Evolutionary conservation across 331 rosid species (phyloP).

Genomic region (Malus hybrid): DNA sequence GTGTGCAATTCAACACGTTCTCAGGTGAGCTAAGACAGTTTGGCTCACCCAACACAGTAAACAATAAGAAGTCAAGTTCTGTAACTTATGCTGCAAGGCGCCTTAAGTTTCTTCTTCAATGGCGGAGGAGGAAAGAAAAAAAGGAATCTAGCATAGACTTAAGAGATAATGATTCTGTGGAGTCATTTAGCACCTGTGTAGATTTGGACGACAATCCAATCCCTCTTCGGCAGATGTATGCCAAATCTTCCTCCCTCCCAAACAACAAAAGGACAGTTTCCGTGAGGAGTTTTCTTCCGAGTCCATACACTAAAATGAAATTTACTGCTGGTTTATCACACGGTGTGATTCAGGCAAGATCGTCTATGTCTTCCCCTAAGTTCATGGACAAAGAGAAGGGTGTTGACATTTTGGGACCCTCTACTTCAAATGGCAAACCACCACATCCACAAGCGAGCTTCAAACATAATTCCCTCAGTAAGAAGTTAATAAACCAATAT

Average conservation of each 20-base stretch:
- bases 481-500: conserved; percentile 62
- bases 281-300: conserved; percentile 28
- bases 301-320: conserved; percentile 57
- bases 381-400: conserved; percentile 34
- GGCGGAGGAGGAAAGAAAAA: conserved; percentile 54
- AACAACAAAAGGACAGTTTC: conserved; percentile 51
- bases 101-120: conserved; percentile 57
- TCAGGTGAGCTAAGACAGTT: conserved; percentile 36
- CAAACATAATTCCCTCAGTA: conserved; percentile 37
- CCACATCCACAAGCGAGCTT: conserved; percentile 14
- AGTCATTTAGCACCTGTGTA: conserved; percentile 25
- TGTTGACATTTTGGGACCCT: conserved; percentile 21
- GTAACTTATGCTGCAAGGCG: conserved; percentile 32
- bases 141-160: conserved; percentile 18
- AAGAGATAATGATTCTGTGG: conserved; percentile 36
- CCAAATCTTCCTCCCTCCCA: conserved; percentile 39
- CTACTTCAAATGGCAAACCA: conserved; percentile 24
- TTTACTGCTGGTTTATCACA: conserved; percentile 66
- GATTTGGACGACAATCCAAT: conserved; percentile 34
- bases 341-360: conserved; percentile 68
- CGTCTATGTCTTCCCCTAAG: conserved; percentile 41
- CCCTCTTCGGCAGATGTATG: conserved; percentile 65
- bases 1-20: conserved; percentile 28
- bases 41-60: conserved; percentile 33
- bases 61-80: conserved; percentile 36